These are phyloP conservation scores for Kurtzmaniella cleridarum DNA, from an alignment of 805 yeast species.

Conservation along the genomic window DNA sequence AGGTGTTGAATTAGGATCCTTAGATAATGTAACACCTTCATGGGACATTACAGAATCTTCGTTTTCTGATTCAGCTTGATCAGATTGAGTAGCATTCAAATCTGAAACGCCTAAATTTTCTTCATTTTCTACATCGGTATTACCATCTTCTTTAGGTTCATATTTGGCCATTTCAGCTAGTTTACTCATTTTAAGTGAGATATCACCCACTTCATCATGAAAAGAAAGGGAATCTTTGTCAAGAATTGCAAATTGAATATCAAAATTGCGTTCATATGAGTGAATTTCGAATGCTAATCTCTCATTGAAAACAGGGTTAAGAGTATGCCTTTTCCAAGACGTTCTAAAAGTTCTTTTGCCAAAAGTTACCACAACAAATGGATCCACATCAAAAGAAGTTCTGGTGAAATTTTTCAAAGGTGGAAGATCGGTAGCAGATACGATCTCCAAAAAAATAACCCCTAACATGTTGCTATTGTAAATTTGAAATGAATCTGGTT, in stretches of 20 bases:
- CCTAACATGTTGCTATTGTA: slow-evolving; percentile 47
- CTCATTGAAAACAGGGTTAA: slow-evolving; percentile 80
- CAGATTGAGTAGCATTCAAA: neutral
- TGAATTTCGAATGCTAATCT: slow-evolving; percentile 72
- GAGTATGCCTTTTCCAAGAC: slow-evolving; percentile 73
- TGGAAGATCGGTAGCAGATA: slow-evolving; percentile 72
- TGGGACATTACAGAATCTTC: neutral
- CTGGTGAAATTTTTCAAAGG: slow-evolving; percentile 65
- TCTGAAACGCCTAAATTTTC: neutral
- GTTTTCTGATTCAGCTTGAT: neutral
- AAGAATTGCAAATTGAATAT: slow-evolving; percentile 65
- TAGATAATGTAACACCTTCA: slow-evolving; percentile 14
- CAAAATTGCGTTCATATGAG: slow-evolving; percentile 58
- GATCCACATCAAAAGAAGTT: slow-evolving; percentile 91
- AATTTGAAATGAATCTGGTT: slow-evolving; percentile 27
- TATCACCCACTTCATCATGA: slow-evolving; percentile 76
- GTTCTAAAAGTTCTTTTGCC: slow-evolving; percentile 86
- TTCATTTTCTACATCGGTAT: slow-evolving; percentile 3
- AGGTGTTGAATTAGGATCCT: slow-evolving; percentile 27
- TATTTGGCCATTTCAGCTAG: slow-evolving; percentile 29
- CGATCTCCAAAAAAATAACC: slow-evolving; percentile 70
- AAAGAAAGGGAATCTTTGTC: slow-evolving; percentile 82
- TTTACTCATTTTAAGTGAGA: slow-evolving; percentile 50
- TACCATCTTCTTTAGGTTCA: neutral
- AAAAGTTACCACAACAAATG: slow-evolving; percentile 86